Percentiles rank a stretch among this genome's conserved stretches.
phyloP scores from a whole-genome alignment of 495 filamentous ascomycete species.

The Bathelium albidoporum region DNA sequence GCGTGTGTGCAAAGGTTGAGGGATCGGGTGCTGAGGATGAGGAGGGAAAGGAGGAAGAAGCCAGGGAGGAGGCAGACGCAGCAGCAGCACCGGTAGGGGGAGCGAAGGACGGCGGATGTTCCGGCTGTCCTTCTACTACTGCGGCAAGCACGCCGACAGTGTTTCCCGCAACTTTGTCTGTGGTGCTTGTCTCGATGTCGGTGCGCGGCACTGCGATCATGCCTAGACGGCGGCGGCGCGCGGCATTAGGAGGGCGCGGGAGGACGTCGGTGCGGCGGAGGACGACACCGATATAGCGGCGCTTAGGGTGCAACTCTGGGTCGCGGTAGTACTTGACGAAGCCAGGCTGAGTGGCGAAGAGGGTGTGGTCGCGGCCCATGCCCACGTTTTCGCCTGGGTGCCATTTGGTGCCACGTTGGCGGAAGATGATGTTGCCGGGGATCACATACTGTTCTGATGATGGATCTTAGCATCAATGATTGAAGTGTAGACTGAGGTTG shows the following conservation, averaged over 20 bases:
- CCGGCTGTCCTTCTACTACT: too few relatives aligned
- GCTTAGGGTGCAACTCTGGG: slow-evolving; percentile 62
- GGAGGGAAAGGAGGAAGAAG: too few relatives aligned
- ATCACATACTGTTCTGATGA: slow-evolving; percentile 72
- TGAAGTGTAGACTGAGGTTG: not conserved
- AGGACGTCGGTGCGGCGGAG: slow-evolving; percentile 65
- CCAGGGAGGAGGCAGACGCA: too few relatives aligned
- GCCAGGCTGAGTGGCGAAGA: slow-evolving; percentile 71
- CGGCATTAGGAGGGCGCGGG: slow-evolving; percentile 61
- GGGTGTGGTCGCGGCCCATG: slow-evolving; percentile 95
- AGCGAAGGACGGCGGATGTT: too few relatives aligned
- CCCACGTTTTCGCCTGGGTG: slow-evolving; percentile 85
- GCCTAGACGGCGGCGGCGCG: slow-evolving; percentile 58
- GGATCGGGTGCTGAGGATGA: too few relatives aligned
- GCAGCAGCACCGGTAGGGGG: too few relatives aligned
- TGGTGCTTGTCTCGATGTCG: slow-evolving; percentile 22
- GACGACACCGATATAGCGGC: slow-evolving; percentile 85
- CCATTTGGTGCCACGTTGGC: slow-evolving; percentile 90
- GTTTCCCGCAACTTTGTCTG: not conserved
- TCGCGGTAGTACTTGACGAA: slow-evolving; percentile 96
- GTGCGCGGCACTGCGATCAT: slow-evolving; percentile 41
- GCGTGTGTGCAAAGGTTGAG: not conserved
- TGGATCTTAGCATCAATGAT: slow-evolving; percentile 10
- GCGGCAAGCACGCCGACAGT: not conserved
- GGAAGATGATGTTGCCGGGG: slow-evolving; percentile 94